phyloP scores from a whole-genome alignment of 257 asterid species.

The Ophiorrhiza pumila region DNA sequence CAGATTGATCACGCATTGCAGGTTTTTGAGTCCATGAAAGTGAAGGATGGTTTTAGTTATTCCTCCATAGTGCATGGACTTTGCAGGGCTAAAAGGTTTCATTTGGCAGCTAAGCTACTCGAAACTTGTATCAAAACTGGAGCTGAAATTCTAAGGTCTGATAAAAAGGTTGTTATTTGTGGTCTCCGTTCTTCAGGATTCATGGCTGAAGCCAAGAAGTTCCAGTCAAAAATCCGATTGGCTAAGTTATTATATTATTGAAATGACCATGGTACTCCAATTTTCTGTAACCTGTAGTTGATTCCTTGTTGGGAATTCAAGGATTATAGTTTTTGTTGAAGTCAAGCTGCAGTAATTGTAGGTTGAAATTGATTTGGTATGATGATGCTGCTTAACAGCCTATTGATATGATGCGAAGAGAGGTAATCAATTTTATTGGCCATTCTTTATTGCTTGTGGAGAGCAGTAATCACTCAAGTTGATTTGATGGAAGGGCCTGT shows the following conservation, averaged over 20 bases:
- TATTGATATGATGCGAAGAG: neutral
- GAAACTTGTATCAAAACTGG: constrained; percentile 58
- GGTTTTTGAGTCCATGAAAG: constrained; percentile 49
- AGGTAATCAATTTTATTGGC: neutral
- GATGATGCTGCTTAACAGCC: neutral
- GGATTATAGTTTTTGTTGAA: neutral
- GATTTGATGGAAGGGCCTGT: neutral
- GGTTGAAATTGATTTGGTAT: neutral
- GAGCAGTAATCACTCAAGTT: neutral
- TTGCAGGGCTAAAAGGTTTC: constrained; percentile 62
- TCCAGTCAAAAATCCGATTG: constrained; percentile 41
- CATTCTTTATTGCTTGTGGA: constrained; percentile 2
- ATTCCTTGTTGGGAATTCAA: neutral
- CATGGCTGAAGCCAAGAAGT: constrained; percentile 30
- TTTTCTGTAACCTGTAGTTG: neutral
- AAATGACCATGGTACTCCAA: constrained; percentile 3
- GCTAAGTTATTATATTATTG: constrained; percentile 44
- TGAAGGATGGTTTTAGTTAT: constrained; percentile 70
- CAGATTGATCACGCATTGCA: constrained; percentile 61
- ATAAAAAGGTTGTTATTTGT: constrained; percentile 45
- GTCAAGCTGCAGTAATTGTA: neutral
- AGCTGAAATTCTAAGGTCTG: constrained; percentile 46
- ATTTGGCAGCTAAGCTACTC: constrained; percentile 59
- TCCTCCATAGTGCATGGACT: constrained; percentile 70
- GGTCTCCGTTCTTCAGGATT: constrained; percentile 51